These are phyloP conservation scores for Penicillium sp. DNA, from an alignment of 2,329 filamentous ascomycete genomes.

Conservation along the genomic window DNA sequence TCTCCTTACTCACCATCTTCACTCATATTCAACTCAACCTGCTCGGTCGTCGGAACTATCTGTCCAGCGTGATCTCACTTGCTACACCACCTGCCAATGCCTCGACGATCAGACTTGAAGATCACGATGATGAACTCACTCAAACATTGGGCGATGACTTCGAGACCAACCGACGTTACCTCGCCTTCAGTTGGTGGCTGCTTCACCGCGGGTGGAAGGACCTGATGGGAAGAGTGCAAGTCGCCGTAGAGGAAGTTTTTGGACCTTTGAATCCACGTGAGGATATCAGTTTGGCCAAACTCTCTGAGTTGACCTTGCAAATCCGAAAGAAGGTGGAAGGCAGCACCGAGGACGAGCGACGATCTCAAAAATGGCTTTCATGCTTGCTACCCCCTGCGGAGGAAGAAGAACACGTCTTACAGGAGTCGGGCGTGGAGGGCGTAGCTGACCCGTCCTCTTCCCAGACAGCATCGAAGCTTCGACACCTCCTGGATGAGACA, in stretches of 20 bases:
- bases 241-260: conserved; percentile 82
- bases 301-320: conserved; percentile 71
- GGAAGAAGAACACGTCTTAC: conserved; percentile 73
- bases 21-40: conserved; percentile 95
- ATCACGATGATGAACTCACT: conserved; percentile 84
- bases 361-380: conserved; percentile 63
- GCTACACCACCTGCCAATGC: conserved; percentile 64
- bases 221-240: conserved; percentile 69
- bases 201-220: conserved; percentile 82
- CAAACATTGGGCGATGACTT: conserved; percentile 86
- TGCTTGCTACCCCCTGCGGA: conserved; percentile 72
- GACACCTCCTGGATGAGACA: conserved; percentile 85
- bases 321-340: conserved; percentile 81
- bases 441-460: conserved; percentile 32
- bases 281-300: conserved; percentile 68
- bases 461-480: conserved; percentile 48
- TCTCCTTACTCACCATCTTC: conserved; percentile 79
- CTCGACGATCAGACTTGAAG: conserved; percentile 77
- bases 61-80: conserved; percentile 86
- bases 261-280: conserved; percentile 81
- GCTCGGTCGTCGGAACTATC: conserved; percentile 85
- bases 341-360: conserved; percentile 54
- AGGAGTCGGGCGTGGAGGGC: conserved; percentile 66
- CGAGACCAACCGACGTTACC: conserved; percentile 86
- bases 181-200: conserved; percentile 97